Base-by-base conservation (phyloP, 352 stramenopile species). In the Phytopythium vexans region DNA sequence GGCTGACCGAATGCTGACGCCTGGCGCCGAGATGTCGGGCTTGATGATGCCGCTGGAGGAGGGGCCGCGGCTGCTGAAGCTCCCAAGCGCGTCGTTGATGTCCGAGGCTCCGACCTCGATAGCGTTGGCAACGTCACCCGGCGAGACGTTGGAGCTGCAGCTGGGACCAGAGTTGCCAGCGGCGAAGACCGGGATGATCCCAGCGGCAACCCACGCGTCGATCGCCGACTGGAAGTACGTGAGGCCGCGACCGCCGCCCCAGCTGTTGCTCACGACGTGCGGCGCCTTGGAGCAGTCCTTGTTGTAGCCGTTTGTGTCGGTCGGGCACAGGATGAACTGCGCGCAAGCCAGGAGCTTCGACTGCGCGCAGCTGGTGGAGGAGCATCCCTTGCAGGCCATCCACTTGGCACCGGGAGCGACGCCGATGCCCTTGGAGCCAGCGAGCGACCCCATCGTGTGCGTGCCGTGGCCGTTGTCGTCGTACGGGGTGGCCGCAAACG, bases 231-330 rank as follows among this genome's bases (percentile, higher is more conserved):
- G 49, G 46, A 74, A 82, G 45, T 68, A 71, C 8, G 52, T 63
- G 35, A 70, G 56, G 16, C 68, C 72, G 41, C 66, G 66, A 0
- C 53, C 51, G 8, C 16, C 61, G 8, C 67, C 72, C 75, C 75
- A 86, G 56, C 72, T 84, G 45, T 84, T 84, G 70, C 65, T 86
- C 12, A 86, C 64, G 5, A 86, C 63, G 41, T 80, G 62, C 6
- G 75, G 75, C 1, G 68, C 61, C 44, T 84, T 80, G 6, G 69
- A 62, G 31, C 72, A 64, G 34, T 84, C 64, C 16, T 54, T 63
- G 57, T 81, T 75, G 49, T 69, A 68, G 41, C 74, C 77, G 39
- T 77, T 68, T 41, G 65, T 66, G 45, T 83, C 66, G 3, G 72
- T 86, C 10, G 77, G 77, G 52, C 77, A 88, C 50, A 82, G 4